These are phyloP conservation scores for Scorias spongiosa DNA, from an alignment of 2,329 filamentous ascomycete species.

Conservation along the genomic window DNA sequence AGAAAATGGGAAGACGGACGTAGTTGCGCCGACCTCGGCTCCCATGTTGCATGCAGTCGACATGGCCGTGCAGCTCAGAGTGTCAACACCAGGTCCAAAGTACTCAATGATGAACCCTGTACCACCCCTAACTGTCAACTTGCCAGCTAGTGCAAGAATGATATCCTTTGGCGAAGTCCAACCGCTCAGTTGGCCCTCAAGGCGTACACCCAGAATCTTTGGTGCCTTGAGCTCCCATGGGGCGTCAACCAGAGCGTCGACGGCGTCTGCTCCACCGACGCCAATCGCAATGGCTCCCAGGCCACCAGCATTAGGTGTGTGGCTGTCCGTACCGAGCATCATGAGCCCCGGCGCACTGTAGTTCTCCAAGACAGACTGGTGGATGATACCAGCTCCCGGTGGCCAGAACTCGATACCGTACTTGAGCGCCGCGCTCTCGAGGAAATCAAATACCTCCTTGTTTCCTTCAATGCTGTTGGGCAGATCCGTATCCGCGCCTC, in stretches of 20 bases:
- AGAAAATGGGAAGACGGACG: conserved; percentile 87
- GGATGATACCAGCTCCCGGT: conserved; percentile 85
- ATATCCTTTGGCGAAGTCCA: conserved; percentile 96
- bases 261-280: conserved; percentile 91
- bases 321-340: conserved; percentile 97
- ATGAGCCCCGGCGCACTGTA: conserved; percentile 93
- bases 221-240: conserved; percentile 97
- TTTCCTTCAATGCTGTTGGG: conserved; percentile 76
- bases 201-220: conserved; percentile 69
- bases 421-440: conserved; percentile 80
- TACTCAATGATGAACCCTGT: conserved; percentile 84
- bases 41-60: conserved; percentile 86
- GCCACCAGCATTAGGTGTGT: conserved; percentile 94
- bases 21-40: conserved; percentile 86
- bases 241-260: conserved; percentile 88
- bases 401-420: conserved; percentile 96
- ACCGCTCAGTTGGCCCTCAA: conserved; percentile 69
- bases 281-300: conserved; percentile 89
- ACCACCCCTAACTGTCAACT: conserved; percentile 75
- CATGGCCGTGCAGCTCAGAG: conserved; percentile 85
- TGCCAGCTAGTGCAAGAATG: conserved; percentile 76
- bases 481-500: conserved; percentile 74
- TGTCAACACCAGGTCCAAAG: conserved; percentile 71
- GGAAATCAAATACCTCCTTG: conserved; percentile 93
- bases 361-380: conserved; percentile 96